Percentiles rank a stretch among this genome's conserved stretches.
These are phyloP conservation scores for Raffaelea ambrosiae DNA, from an alignment of 2,329 filamentous ascomycete genomes.

Conservation along the genomic window DNA sequence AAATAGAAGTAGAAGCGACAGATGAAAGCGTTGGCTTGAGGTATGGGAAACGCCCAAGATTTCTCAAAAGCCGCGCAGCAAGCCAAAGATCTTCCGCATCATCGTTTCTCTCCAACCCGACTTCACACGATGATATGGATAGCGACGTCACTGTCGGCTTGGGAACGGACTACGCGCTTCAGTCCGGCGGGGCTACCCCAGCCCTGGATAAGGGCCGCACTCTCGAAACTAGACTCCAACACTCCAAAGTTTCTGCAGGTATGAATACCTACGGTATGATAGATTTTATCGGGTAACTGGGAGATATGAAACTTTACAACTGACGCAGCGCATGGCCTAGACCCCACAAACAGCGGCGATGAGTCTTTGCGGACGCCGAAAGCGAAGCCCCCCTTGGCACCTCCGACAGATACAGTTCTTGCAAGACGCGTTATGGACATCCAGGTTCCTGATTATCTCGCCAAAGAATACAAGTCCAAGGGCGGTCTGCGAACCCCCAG, in stretches of 20 bases:
- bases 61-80: constrained; percentile 46
- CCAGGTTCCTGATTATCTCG: constrained; percentile 81
- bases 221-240: no score
- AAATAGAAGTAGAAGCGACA: no score
- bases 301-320: no score
- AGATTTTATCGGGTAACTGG: no score
- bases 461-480: constrained; percentile 75
- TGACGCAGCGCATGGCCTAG: constrained; percentile 19
- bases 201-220: constrained; percentile 17
- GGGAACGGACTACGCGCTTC: constrained; percentile 69
- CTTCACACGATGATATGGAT: constrained; percentile 51
- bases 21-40: no score
- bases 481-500: constrained; percentile 54
- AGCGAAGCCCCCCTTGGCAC: constrained; percentile 39
- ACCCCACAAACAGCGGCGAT: constrained; percentile 23
- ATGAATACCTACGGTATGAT: no score
- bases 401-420: constrained; percentile 81
- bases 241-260: no score
- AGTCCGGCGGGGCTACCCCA: constrained; percentile 69
- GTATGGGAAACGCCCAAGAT: constrained; percentile 42
- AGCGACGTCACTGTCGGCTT: constrained; percentile 64
- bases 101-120: constrained; percentile 45
- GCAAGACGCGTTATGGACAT: constrained; percentile 84
- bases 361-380: constrained; percentile 62
- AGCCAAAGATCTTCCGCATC: constrained; percentile 55